Evolutionary conservation across 2,329 filamentous ascomycete species (phyloP).

Genomic region (Scedosporium apiospermum): DNA sequence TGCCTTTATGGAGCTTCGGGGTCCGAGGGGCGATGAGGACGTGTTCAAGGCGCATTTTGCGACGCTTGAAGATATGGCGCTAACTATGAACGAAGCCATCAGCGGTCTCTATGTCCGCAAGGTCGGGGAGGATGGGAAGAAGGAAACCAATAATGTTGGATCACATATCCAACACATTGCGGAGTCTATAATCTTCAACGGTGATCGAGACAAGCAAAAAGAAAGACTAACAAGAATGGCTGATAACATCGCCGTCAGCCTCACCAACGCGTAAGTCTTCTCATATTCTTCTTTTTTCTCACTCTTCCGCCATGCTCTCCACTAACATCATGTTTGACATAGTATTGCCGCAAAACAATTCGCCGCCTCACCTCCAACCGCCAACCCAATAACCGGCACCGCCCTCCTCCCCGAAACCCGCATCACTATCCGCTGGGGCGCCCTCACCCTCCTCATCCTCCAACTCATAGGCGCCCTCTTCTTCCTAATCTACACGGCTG

Average conservation of each 20-base stretch:
- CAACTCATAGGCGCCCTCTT: slow-evolving; percentile 12
- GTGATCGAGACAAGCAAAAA: slow-evolving; percentile 6
- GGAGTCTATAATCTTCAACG: not conserved
- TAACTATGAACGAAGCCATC: slow-evolving; percentile 8
- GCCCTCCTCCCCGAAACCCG: slow-evolving; percentile 11
- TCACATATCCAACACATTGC: slow-evolving; percentile 1
- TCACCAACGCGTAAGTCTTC: slow-evolving; percentile 16
- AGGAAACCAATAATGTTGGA: not conserved
- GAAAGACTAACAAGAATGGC: slow-evolving; percentile 13
- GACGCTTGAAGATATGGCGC: slow-evolving; percentile 5
- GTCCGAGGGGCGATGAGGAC: not conserved
- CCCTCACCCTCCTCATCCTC: slow-evolving; percentile 15
- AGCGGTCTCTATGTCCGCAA: slow-evolving; percentile 7
- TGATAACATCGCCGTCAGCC: slow-evolving; percentile 15
- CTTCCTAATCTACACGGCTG: slow-evolving; percentile 16
- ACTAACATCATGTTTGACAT: not conserved
- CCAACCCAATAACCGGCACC: slow-evolving; percentile 10
- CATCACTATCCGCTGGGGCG: slow-evolving; percentile 16
- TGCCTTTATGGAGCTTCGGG: slow-evolving; percentile 4
- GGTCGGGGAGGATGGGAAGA: not conserved
- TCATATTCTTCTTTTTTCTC: not conserved
- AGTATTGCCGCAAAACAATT: slow-evolving; percentile 4
- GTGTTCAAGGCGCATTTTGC: slow-evolving; percentile 4
- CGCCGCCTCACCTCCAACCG: not conserved
- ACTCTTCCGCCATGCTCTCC: not conserved